phyloP scores from a whole-genome alignment of 2,329 filamentous ascomycete species.

The Cladophialophora immunda region DNA sequence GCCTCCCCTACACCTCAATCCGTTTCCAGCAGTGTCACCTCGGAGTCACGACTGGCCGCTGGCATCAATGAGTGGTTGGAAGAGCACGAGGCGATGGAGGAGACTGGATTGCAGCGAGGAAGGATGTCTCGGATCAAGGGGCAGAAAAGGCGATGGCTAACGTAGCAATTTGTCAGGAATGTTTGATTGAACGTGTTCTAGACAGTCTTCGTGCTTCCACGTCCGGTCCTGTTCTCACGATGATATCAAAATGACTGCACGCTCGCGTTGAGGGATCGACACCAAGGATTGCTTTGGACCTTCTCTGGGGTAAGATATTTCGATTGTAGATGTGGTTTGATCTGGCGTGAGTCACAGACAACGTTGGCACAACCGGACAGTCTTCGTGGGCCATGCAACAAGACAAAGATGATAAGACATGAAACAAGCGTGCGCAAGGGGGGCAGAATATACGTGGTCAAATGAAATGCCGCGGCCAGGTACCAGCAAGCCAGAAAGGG shows the following conservation, averaged over 20 bases:
- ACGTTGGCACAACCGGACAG: background rate
- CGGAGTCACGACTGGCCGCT: background rate
- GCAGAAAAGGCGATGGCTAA: background rate
- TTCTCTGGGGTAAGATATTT: background rate
- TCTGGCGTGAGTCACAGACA: slow-evolving; percentile 5
- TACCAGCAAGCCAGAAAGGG: background rate
- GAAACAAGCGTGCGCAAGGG: slow-evolving; percentile 28
- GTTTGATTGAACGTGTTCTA: background rate
- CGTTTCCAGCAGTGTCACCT: background rate
- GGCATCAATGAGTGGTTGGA: background rate
- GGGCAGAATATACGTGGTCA: slow-evolving; percentile 24
- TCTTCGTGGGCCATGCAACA: slow-evolving; percentile 9
- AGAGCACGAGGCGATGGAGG: background rate
- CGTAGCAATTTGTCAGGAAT: background rate
- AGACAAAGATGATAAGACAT: slow-evolving; percentile 14
- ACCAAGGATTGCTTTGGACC: background rate
- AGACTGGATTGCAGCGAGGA: background rate
- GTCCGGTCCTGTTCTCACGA: background rate
- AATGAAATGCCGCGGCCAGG: slow-evolving; percentile 11
- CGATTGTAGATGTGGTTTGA: background rate
- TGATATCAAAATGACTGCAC: background rate
- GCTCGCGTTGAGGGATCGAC: background rate
- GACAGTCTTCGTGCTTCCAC: background rate
- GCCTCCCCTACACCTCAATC: background rate
- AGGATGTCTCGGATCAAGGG: background rate